Base-by-base conservation (phyloP, 2,329 filamentous ascomycete genomes). In the Septoria petroselini region DNA sequence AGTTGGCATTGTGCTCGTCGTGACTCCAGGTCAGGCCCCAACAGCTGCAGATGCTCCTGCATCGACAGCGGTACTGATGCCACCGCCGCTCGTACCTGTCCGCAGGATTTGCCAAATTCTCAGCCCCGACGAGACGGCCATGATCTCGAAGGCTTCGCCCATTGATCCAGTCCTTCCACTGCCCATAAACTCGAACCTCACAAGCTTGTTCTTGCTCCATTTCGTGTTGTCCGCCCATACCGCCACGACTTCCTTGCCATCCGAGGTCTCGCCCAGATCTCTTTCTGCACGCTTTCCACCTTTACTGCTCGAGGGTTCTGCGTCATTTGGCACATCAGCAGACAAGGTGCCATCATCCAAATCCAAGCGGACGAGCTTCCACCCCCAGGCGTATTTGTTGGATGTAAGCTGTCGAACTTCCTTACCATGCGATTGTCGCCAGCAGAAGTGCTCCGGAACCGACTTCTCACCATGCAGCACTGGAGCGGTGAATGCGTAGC, bases 171-270 rank as follows among this genome's bases (percentile, higher is more conserved):
- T 47, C 3, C 40, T 41, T 9, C 50, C 57, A 23, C 50, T 54
- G 0, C 55, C 53, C 14, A 49, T 23, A 19, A 59, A 58, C 9
- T 48, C 46, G 33, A 58, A 56, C 30, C 41, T 51, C 11, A 55
- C 52, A 12, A 53, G 21, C 27, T 58, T 54, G 34, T 48, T 52
- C 43, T 54, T 59, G 17, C 48, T 55, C 48, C 47, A 52, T 18
- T 46, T 46, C 41, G 42, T 44, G 12, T 51, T 52, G n/a, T 55
- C 53, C 12, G 54, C 57, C 52, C 52, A 59, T 3, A 54, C 57
- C 8, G 57, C 55, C 1, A 59, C 55, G 7, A 54, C 46, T 34
- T 59, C 57, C 19, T 54, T 53, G 9, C 55, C 57, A 40, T 54
- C 57, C 21, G 54, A 57, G 7, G 49, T 54, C 38, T 39, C 47